Evolutionary conservation across 2,329 filamentous ascomycete species (phyloP).

Genomic region (Colletotrichum sp.): DNA sequence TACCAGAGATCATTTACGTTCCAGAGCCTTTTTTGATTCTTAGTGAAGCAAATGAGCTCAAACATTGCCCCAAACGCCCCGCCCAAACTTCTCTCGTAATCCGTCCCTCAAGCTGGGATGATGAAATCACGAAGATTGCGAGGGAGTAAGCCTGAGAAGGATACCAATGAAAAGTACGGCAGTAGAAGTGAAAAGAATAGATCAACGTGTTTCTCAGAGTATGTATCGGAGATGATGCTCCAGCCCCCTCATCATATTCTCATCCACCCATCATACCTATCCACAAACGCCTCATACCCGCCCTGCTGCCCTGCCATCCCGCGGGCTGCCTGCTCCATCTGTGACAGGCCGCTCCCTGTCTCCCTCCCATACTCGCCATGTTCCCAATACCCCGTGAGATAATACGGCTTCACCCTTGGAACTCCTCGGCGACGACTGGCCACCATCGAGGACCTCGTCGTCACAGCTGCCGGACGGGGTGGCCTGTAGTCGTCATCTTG

Average conservation of each 20-base stretch:
- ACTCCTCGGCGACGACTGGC: background rate
- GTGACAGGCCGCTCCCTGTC: background rate
- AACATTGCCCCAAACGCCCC: accelerated
- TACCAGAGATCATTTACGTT: too few relatives aligned
- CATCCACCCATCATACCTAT: background rate
- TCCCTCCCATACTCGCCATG: background rate
- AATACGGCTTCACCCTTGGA: background rate
- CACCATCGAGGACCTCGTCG: background rate
- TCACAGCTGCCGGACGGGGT: background rate
- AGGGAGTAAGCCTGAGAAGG: background rate
- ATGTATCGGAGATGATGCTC: background rate
- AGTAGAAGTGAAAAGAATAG: accelerated
- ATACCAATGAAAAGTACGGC: background rate
- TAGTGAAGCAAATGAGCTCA: background rate
- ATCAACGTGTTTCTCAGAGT: background rate
- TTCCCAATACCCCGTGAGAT: background rate
- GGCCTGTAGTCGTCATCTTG: background rate
- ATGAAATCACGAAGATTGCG: background rate
- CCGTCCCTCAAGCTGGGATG: background rate
- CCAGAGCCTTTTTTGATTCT: too few relatives aligned
- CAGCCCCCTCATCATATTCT: background rate
- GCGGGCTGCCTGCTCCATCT: background rate
- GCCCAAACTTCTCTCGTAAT: background rate
- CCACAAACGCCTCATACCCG: background rate
- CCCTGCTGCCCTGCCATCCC: background rate